These are phyloP conservation scores for Aspergillus heteromorphus DNA, from an alignment of 495 filamentous ascomycete species.

Conservation along the genomic window DNA sequence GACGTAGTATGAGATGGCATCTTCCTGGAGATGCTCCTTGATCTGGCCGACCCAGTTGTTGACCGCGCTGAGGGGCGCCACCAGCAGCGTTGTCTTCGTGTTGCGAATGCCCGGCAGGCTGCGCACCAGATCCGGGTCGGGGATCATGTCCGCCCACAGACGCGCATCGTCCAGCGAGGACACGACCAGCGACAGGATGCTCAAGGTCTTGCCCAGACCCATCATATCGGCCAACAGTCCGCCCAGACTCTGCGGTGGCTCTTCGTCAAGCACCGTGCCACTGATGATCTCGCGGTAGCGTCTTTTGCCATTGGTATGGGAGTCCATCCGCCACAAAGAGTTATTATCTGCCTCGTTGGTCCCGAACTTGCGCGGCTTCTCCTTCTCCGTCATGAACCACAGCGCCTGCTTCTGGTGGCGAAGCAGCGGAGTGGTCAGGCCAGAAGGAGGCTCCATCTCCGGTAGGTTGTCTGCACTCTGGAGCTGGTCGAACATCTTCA, in stretches of 20 bases:
- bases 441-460: constrained; percentile 58
- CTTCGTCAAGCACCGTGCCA: constrained; percentile 53
- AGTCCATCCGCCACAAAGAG: constrained; percentile 67
- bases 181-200: constrained; percentile 71
- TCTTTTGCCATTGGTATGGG: constrained; percentile 45
- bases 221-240: constrained; percentile 98
- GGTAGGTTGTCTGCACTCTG: constrained; percentile 68
- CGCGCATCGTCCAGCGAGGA: constrained; percentile 54
- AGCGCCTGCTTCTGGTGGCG: constrained; percentile 89
- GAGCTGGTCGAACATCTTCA: constrained; percentile 82
- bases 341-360: constrained; percentile 54
- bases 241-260: constrained; percentile 67
- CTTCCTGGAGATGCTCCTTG: constrained; percentile 64
- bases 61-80: constrained; percentile 85
- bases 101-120: constrained; percentile 53
- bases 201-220: constrained; percentile 93
- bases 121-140: constrained; percentile 23
- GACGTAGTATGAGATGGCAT: constrained; percentile 60
- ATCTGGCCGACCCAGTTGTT: constrained; percentile 92
- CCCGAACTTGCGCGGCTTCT: constrained; percentile 54
- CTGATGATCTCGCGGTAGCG: constrained; percentile 81
- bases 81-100: constrained; percentile 73
- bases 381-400: constrained; percentile 80
- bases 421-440: constrained; percentile 65
- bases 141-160: constrained; percentile 42